Base-by-base conservation (phyloP, 169 alveolate genomes). In the Theileria equi region DNA sequence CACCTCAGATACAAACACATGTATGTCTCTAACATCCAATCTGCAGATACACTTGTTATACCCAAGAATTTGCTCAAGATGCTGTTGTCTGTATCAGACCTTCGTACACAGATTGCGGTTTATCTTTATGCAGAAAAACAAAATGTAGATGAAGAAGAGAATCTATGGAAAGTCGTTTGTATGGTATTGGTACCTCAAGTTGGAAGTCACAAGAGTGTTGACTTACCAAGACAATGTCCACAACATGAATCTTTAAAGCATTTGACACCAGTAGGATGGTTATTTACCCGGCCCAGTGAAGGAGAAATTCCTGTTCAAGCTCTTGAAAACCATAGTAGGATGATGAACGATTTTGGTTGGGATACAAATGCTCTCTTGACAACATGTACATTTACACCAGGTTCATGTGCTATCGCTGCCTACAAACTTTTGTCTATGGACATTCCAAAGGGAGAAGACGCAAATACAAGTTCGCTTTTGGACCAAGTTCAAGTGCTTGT, bases 101-200 rank as follows among this genome's bases (percentile, higher is more conserved):
- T 97, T 67, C 92, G 98, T 64, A 97, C 98, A 32, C 97, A 97
- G 88, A 90, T 98, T 38, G 99, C 97, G 1, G 99, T 97, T 5
- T 96, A 90, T 72, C 47, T 98, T 50, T 98, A 93, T 71, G 99
- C 61, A 28, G 34, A 50, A 21, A 34, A 25, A 25, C 36, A 45
- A 45, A 45, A 45, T 25, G 26, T 2, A 3, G 54, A 45, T 7
- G 36, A 45, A 25, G 26, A 29, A 45, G 54, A 34, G 25, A 8
- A 2, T 29, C 23, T 44, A 44, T 29, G 52, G 52, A 21, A 29
- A 16, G 92, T 96, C 35, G 91, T 90, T 40, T 91, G 97, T 57
- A 88, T 96, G 82, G 98, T 94, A n/a, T 74, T 97, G 84, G 96
- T 95, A 16, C 99, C 99, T 1, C 98, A 98, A 82, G 93, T 94